These are phyloP conservation scores for Balansia obtecta DNA, from an alignment of 2,329 filamentous ascomycete genomes.

Conservation along the genomic window DNA sequence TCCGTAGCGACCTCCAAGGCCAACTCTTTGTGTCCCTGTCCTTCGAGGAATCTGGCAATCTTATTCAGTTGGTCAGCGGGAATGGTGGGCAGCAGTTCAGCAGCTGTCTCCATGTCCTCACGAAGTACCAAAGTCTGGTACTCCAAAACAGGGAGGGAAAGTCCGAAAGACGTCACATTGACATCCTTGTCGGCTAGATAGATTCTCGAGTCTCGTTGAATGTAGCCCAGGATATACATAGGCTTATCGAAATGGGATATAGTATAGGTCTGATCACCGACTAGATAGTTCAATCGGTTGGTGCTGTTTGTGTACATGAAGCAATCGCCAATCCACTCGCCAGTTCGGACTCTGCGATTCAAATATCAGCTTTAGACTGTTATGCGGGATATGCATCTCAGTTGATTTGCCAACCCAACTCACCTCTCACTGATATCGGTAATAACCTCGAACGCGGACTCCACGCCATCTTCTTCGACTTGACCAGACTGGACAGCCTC, in stretches of 20 bases:
- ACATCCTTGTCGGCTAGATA: slow-evolving; percentile 97
- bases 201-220: slow-evolving; percentile 86
- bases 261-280: slow-evolving; percentile 95
- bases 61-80: slow-evolving; percentile 94
- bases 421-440: slow-evolving; percentile 88
- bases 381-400: neutral
- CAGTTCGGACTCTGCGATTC: slow-evolving; percentile 63
- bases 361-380: neutral
- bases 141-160: slow-evolving; percentile 87
- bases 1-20: slow-evolving; percentile 92
- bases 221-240: slow-evolving; percentile 91
- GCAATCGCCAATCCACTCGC: slow-evolving; percentile 96
- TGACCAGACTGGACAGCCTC: slow-evolving; percentile 72
- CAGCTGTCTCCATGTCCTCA: slow-evolving; percentile 83
- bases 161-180: slow-evolving; percentile 74
- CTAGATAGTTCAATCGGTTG: slow-evolving; percentile 93
- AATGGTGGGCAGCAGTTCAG: slow-evolving; percentile 72
- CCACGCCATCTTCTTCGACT: slow-evolving; percentile 82
- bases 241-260: slow-evolving; percentile 93
- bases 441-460: slow-evolving; percentile 90
- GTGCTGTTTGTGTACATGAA: slow-evolving; percentile 98
- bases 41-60: slow-evolving; percentile 92
- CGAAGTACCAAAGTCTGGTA: slow-evolving; percentile 94
- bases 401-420: slow-evolving; percentile 10
- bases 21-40: slow-evolving; percentile 92